Evolutionary conservation across 169 alveolate species (phyloP).

Genomic region (Cryptosporidium canis): DNA sequence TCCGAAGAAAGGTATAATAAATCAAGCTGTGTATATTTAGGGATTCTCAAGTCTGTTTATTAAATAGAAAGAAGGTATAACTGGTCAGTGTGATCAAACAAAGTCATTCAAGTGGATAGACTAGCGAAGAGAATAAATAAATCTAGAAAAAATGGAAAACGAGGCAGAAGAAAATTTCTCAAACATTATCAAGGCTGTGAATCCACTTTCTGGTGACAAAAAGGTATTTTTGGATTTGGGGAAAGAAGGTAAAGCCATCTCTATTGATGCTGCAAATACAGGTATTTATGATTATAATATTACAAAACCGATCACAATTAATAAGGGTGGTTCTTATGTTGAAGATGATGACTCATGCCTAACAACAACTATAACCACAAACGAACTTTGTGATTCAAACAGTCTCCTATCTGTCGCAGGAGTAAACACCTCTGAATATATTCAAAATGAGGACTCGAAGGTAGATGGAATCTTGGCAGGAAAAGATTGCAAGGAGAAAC

Average conservation of each 20-base stretch:
- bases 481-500: conserved; percentile 19
- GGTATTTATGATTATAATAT: conserved; percentile 65
- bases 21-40: not conserved
- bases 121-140: not conserved
- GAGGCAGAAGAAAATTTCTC: conserved; percentile 63
- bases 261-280: conserved; percentile 22
- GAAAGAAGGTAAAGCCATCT: not conserved
- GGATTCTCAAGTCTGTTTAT: not conserved
- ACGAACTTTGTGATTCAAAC: conserved; percentile 67
- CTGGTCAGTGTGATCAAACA: not conserved
- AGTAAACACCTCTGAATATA: conserved; percentile 14
- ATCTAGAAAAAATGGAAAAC: conserved; percentile 27
- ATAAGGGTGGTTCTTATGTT: conserved; percentile 21
- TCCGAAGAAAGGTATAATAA: not conserved
- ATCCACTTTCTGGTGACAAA: conserved; percentile 27
- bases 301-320: conserved; percentile 23
- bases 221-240: conserved; percentile 20
- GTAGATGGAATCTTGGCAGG: not conserved
- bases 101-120: not conserved
- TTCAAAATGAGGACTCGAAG: conserved; percentile 18
- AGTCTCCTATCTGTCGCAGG: conserved; percentile 67
- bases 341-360: conserved; percentile 70
- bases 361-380: conserved; percentile 67
- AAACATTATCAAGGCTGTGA: conserved; percentile 44
- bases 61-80: not conserved